Base-by-base conservation (phyloP, 2,329 filamentous ascomycete genomes). In the Paraconiothyrium brasiliense region DNA sequence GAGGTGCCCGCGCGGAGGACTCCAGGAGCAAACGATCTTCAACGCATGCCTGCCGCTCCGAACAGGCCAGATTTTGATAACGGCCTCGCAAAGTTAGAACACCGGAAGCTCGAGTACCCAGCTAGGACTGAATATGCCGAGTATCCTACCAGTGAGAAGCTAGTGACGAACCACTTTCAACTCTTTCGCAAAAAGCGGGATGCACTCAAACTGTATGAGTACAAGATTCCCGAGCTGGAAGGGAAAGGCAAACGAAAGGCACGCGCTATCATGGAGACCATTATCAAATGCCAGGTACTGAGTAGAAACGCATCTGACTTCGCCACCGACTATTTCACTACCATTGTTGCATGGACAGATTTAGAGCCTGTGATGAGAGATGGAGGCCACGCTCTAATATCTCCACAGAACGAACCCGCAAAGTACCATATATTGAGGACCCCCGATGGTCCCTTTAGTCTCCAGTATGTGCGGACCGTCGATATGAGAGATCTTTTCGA, bases 241-340 rank as follows among this genome's bases (percentile, higher is more conserved):
- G 47, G 30, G 27, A n/a, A 34, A 30, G 47, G 47, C 47, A 34
- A 50, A 32, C 11, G 27, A 11, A 39, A 39, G 35, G 35, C 35
- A 39, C 35, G 35, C 11, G 35, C 35, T 11, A 39, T 39, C 2
- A 39, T 39, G 5, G 16, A 39, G 35, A 39, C 11, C 5, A 39
- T 39, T 14, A 14, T 39, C 9, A 50, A 50, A 14, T 50, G 24
- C 34, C 14, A 4, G 10, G 24, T 50, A 11, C 27, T 50, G 8
- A 3, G 16, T 16, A 16, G 20, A 7, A 32, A 27, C 14, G 32
- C 6, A 39, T n/a, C 49, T 24, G 20, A n/a, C 24, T 52, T 52
- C 35, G 44, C 51, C 10, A 54, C 37, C 13, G 51, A 54, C n/a
- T 54, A 54, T 24, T 54, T 44, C 27, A 32, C 20, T 4, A 54